A percentile compares a stretch with the other conserved stretches of the same genome.
Conservation (phyloP, 345 rosid genomes). For the Hirschfeldia incana region DNA sequence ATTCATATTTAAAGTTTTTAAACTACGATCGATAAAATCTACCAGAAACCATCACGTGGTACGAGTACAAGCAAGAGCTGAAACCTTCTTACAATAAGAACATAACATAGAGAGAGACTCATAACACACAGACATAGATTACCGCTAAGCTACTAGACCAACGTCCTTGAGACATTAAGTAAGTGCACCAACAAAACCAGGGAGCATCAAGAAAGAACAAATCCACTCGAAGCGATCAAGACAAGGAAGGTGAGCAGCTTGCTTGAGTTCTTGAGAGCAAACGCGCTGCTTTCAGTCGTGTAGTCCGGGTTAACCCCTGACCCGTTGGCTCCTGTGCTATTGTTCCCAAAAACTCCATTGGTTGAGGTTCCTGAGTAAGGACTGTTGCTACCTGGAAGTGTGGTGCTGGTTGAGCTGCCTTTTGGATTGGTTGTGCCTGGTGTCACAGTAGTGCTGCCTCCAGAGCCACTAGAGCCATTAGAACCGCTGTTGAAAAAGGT, state of each 20-base stretch:
- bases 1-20: constrained; percentile 3
- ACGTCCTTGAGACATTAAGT: constrained; percentile 9
- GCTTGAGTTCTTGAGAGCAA: constrained; percentile 31
- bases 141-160: constrained; percentile 1
- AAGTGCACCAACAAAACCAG: constrained; percentile 23
- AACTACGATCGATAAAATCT: constrained; percentile 11
- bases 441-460: constrained; percentile 28
- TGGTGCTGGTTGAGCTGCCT: constrained; percentile 34
- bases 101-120: not conserved
- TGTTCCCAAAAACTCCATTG: constrained; percentile 40
- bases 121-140: not conserved
- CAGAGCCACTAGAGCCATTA: constrained; percentile 26
- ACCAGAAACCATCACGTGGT: constrained; percentile 9
- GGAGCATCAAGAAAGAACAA: constrained; percentile 27
- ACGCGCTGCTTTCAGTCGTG: constrained; percentile 19
- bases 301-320: constrained; percentile 39
- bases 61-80: constrained; percentile 15
- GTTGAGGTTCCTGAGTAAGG: constrained; percentile 35
- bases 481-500: not conserved
- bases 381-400: constrained; percentile 38
- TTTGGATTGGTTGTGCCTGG: constrained; percentile 38
- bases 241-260: constrained; percentile 20
- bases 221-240: constrained; percentile 26
- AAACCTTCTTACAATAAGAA: constrained; percentile 16
- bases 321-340: constrained; percentile 17